Evolutionary conservation across 768 basidiomycete genomes (phyloP), one percentile per base, ranked within the genome.

Genomic region (Cyathus striatus): DNA sequence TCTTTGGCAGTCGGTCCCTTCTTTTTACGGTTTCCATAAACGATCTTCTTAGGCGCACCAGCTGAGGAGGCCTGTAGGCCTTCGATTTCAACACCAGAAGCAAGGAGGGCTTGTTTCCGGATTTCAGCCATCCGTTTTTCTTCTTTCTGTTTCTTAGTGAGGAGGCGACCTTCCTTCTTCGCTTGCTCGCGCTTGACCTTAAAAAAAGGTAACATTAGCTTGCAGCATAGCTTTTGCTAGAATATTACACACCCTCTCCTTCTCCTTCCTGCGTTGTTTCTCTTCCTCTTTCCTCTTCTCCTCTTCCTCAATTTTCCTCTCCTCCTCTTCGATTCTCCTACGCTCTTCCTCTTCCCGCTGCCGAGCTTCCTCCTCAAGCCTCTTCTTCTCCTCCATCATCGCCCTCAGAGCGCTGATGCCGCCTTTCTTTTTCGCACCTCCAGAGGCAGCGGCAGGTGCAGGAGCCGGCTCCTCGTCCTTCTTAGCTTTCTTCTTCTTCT

Each of bases 111-210:
- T 58, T 95, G 81, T 58, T 83, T 88, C 43, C 93, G 83, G 23
- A 90, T 79, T 61, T 97, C 94, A 2, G 91, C 93, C 50, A 83
- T 86, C 17, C 87, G 88, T 52, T 77, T 83, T 60, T 97, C 94
- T 56, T 90, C 87, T 63, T 92, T 95, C 62, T 98, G 94, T 65
- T 94, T 96, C 63, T 95, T 93, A n/a, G 95, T 98, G 39, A 98
- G 74, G 20, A 95, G 68, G 36, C 87, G 80, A 18, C 96, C 96
- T 66, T 98, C 94, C 61, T 93, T 95, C 75, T 88, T 91, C 12
- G 88, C 84, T 40, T 86, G 60, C 53, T 96, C 94, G 40, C 81
- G 82, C 64, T 95, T 96, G 35, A 79, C 85, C 92, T 94, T 56
- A n/a, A 35, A 39, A 26, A 46, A 42, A 35, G 37, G 27, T 24